Percentiles rank a stretch among this genome's conserved stretches.
Evolutionary conservation across 2,329 filamentous ascomycete genomes (phyloP).

Genomic region (Fusarium humuli): DNA sequence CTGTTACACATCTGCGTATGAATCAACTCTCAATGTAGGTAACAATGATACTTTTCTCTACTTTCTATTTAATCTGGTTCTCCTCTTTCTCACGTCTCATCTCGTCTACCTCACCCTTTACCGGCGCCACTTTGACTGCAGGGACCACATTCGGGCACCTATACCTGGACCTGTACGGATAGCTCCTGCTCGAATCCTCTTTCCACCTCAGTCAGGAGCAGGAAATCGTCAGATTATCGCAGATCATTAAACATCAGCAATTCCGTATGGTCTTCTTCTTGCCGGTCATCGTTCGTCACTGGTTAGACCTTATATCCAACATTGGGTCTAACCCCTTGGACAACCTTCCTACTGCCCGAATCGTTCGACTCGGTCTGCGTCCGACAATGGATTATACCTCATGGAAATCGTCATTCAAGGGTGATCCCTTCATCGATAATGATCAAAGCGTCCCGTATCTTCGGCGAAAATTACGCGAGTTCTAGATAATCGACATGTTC

Average conservation of each 20-base stretch:
- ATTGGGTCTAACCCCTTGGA: conserved; percentile 13
- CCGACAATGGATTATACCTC: conserved; percentile 24
- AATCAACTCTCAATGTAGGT: conserved; percentile 5
- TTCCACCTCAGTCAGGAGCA: neutral
- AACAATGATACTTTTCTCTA: neutral
- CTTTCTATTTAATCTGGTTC: neutral
- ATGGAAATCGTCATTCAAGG: conserved; percentile 20
- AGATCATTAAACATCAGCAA: conserved; percentile 1
- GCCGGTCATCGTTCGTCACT: neutral
- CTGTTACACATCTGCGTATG: conserved; percentile 14
- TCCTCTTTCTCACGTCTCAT: neutral
- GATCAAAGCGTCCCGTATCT: conserved; percentile 29
- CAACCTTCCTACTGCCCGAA: conserved; percentile 9
- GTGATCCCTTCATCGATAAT: conserved; percentile 11
- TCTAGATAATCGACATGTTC: conserved; percentile 9
- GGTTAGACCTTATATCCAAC: conserved; percentile 2
- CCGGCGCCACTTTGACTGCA: conserved; percentile 10
- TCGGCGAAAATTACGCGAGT: conserved; percentile 30
- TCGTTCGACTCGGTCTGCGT: conserved; percentile 32
- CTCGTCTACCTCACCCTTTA: conserved; percentile 9
- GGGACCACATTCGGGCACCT: conserved; percentile 17
- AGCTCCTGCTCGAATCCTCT: neutral
- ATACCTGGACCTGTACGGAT: neutral
- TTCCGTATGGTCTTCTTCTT: neutral
- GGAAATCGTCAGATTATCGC: conserved; percentile 8